Conservation (phyloP, 306 rosid species). For the Rosa lucieae region DNA sequence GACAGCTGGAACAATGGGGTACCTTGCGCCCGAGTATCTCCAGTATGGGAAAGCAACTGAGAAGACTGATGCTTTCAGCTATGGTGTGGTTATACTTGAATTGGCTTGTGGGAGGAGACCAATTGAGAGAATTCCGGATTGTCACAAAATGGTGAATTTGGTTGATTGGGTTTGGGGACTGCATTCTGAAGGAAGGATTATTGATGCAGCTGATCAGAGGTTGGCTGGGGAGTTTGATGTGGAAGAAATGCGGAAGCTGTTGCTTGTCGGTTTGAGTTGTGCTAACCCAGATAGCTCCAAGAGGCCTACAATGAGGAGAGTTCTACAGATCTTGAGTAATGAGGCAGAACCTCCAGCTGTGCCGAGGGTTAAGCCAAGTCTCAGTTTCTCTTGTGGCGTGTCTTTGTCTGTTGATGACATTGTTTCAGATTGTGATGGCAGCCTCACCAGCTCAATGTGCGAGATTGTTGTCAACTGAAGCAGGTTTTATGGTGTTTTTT, state of each 20-base stretch:
- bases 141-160: conserved; percentile 46
- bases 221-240: conserved; percentile 45
- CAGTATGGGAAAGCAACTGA: conserved; percentile 84
- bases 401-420: conserved; percentile 57
- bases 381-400: conserved; percentile 48
- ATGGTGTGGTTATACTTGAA: conserved; percentile 63
- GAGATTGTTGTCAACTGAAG: conserved; percentile 35
- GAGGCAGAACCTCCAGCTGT: conserved; percentile 38
- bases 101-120: conserved; percentile 67
- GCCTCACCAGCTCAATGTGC: conserved; percentile 21
- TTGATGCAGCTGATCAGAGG: conserved; percentile 51
- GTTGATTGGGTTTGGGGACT: conserved; percentile 64
- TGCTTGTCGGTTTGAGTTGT: conserved; percentile 52
- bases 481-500: background rate
- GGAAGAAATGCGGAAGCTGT: conserved; percentile 49
- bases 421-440: conserved; percentile 50
- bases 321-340: conserved; percentile 42
- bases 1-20: conserved; percentile 84
- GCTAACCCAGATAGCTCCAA: conserved; percentile 47
- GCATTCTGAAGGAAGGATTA: conserved; percentile 45
- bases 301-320: conserved; percentile 58
- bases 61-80: conserved; percentile 75
- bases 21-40: conserved; percentile 82
- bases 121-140: conserved; percentile 36
- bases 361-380: conserved; percentile 47